These are phyloP conservation scores for Knufia fluminis DNA, from an alignment of 2,329 filamentous ascomycete species.

Conservation along the genomic window DNA sequence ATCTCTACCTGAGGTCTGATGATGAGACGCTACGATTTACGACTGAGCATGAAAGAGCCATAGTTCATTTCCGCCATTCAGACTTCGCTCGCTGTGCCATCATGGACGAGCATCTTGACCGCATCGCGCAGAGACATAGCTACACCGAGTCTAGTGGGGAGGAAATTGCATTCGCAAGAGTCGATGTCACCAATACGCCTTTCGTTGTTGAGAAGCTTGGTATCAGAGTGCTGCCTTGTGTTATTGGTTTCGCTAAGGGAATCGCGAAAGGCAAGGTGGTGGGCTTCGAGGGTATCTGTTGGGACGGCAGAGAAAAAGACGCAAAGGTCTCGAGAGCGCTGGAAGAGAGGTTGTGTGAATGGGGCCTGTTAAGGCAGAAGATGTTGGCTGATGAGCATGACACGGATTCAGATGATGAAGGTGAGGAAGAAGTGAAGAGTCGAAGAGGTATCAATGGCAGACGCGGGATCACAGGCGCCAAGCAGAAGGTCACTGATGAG, in stretches of 20 bases:
- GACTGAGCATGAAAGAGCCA: slow-evolving; percentile 47
- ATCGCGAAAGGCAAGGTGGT: slow-evolving; percentile 36
- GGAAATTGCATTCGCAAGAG: slow-evolving; percentile 36
- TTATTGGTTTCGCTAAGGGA: slow-evolving; percentile 41
- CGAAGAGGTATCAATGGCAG: slow-evolving; percentile 24
- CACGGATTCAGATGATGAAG: slow-evolving; percentile 21
- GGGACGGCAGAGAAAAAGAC: slow-evolving; percentile 30
- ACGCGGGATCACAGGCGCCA: slow-evolving; percentile 25
- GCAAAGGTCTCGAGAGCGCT: slow-evolving; percentile 34
- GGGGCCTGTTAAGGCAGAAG: slow-evolving; percentile 30
- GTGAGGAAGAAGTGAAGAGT: slow-evolving; percentile 21
- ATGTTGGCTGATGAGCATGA: slow-evolving; percentile 27
- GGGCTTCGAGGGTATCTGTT: slow-evolving; percentile 40
- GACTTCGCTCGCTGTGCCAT: slow-evolving; percentile 54
- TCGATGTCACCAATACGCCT: slow-evolving; percentile 38
- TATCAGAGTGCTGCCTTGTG: slow-evolving; percentile 39
- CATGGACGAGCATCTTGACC: slow-evolving; percentile 51
- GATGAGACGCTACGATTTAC: slow-evolving; percentile 52
- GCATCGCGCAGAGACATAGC: slow-evolving; percentile 31
- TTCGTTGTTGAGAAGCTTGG: slow-evolving; percentile 41
- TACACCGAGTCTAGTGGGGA: slow-evolving; percentile 25
- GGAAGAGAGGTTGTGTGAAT: slow-evolving; percentile 34
- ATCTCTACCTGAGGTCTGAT: slow-evolving; percentile 40
- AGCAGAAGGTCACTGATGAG: slow-evolving; percentile 27
- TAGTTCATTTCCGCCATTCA: slow-evolving; percentile 56